Conservation (phyloP, 371 early-diverging fungal genomes). For the Vairimorpha necatrix region DNA sequence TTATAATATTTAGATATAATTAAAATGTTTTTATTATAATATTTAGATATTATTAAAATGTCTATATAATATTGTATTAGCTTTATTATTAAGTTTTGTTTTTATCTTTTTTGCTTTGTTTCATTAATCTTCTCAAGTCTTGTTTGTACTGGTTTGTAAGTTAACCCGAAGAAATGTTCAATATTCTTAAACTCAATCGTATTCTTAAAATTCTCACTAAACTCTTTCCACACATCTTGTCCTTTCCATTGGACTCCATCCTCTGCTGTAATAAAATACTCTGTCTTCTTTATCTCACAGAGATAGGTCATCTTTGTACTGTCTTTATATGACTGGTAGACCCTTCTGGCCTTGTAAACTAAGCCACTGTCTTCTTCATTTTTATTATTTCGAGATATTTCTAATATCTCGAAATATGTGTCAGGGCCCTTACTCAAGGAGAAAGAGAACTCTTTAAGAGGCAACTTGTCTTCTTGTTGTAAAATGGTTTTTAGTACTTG, state of each 20-base stretch:
- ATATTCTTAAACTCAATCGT: slow-evolving; percentile 26
- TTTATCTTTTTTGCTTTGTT: too few species aligned
- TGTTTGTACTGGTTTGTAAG: slow-evolving; percentile 40
- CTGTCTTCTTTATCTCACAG: slow-evolving; percentile 25
- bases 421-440: neutral
- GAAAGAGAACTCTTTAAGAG: neutral
- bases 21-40: too few species aligned
- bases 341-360: slow-evolving; percentile 51
- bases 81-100: too few species aligned
- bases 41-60: too few species aligned
- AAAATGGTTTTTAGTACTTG: neutral
- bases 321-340: slow-evolving; percentile 25
- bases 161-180: slow-evolving; percentile 58
- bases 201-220: slow-evolving; percentile 33
- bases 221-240: slow-evolving; percentile 32
- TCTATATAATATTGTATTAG: too few species aligned
- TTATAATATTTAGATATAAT: neutral
- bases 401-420: slow-evolving; percentile 12
- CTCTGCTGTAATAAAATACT: slow-evolving; percentile 12
- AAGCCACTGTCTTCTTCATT: slow-evolving; percentile 41
- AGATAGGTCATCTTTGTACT: slow-evolving; percentile 35
- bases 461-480: neutral
- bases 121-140: slow-evolving; percentile 51
- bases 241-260: slow-evolving; percentile 43
- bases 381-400: slow-evolving; percentile 47